Evolutionary conservation across 2,329 filamentous ascomycete species (phyloP), one percentile per base, ranked within the genome.

Genomic region (Ilyonectria sp.): DNA sequence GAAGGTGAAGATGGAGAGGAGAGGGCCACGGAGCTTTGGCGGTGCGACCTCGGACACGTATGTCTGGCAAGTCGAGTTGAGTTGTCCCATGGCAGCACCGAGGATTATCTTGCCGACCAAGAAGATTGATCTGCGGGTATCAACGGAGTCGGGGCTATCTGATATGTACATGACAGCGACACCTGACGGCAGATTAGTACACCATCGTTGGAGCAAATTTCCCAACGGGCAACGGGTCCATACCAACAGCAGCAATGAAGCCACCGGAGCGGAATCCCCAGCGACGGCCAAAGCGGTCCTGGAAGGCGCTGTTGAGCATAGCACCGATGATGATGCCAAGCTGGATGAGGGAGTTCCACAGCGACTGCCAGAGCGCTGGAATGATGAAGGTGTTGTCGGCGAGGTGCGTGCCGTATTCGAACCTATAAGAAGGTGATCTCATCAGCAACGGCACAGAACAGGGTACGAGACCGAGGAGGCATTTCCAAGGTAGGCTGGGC

Each of bases 11-110:
- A 29, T 10, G 2, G 37, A 29, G 1, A 57, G 33, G 8, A 43
- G 40, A 6, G 31, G 13, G 11, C 37, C 43, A 13, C 54, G 37
- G 6, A 57, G 19, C 17, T 21, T 23, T 8, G 40, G 23, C 2
- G 54, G 54, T 33, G 54, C 23, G 26, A 57, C 31, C 19, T 57
- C 54, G 15, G 54, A 57, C 6, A 57, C 40, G 8, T 57, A 57
- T 8, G 54, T 57, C 21, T 44, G 21, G 23, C 37, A 43, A 8
- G 40, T 57, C 11, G 54, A 44, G 13, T 31, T 46, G 15, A 57
- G 17, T 10, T 21, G 21, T 7, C 54, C 54, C 17, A 44, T 9
- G 10, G 21, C 37, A n/a, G 33, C 15, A n/a, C 54, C 54, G 37
- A 44, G 23, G 8, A 57, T 57, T 8, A 46, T 44, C 40, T 57